Evolutionary conservation across 2,329 filamentous ascomycete species (phyloP).

Genomic region (Colletotrichum sp.): DNA sequence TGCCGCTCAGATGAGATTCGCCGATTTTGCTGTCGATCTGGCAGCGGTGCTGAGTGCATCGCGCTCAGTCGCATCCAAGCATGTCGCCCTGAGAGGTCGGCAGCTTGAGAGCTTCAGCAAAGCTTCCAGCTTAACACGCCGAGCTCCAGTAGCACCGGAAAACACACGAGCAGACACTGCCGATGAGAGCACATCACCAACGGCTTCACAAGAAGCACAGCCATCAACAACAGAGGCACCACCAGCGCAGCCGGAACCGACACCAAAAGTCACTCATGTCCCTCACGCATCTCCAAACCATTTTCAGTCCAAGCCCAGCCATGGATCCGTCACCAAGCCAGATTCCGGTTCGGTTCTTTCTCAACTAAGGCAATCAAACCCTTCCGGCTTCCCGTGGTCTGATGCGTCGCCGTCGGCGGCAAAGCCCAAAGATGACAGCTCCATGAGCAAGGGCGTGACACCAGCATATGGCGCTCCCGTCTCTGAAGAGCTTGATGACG

Average conservation of each 20-base stretch:
- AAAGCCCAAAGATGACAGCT: not conserved
- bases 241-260: not conserved
- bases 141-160: not conserved
- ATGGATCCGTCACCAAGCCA: not conserved
- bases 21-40: slow-evolving; percentile 71
- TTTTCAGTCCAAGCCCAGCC: not conserved
- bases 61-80: slow-evolving; percentile 68
- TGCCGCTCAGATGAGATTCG: slow-evolving; percentile 57
- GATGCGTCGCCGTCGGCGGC: slow-evolving; percentile 8
- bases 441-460: not conserved
- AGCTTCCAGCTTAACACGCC: slow-evolving; percentile 46
- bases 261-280: not conserved
- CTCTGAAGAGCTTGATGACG: slow-evolving; percentile 31
- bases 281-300: slow-evolving; percentile 4
- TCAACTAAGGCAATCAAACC: slow-evolving; percentile 11
- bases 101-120: slow-evolving; percentile 58
- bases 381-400: not conserved
- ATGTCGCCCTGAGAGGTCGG: slow-evolving; percentile 60
- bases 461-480: not conserved
- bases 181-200: not conserved
- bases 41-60: slow-evolving; percentile 74
- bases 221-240: not conserved
- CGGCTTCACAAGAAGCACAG: not conserved
- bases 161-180: not conserved
- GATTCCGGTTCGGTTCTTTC: slow-evolving; percentile 13